A percentile compares a stretch with the other conserved stretches of the same genome.
Evolutionary conservation across 2,329 filamentous ascomycete species (phyloP).

Genomic region (Dothiorella sarmentorum): DNA sequence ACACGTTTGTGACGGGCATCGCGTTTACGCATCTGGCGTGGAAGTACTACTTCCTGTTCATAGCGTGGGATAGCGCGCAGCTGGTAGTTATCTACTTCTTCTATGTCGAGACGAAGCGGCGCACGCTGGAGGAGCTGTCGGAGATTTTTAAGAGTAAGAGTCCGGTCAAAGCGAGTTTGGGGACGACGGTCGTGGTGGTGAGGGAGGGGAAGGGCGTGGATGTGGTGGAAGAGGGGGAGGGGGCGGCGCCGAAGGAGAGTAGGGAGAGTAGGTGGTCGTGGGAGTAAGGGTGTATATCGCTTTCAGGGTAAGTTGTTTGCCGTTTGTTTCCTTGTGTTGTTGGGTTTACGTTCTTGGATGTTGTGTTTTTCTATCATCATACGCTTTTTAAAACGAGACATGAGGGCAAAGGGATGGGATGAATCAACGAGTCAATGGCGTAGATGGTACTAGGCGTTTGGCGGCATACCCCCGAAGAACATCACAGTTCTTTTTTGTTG

Average conservation of each 20-base stretch:
- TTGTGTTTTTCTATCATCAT: too few species aligned
- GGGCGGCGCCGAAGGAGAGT: neutral
- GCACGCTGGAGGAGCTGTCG: slow-evolving; percentile 46
- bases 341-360: too few species aligned
- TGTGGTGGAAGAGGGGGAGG: neutral
- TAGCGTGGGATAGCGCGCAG: slow-evolving; percentile 43
- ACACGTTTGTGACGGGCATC: slow-evolving; percentile 45
- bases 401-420: too few species aligned
- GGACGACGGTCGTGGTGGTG: slow-evolving; percentile 23
- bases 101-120: slow-evolving; percentile 37
- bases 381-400: too few species aligned
- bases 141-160: slow-evolving; percentile 41
- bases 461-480: too few species aligned
- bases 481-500: too few species aligned
- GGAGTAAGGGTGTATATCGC: too few species aligned
- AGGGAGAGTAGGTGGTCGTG: slow-evolving; percentile 6
- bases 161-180: slow-evolving; percentile 38
- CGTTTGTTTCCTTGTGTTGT: too few species aligned
- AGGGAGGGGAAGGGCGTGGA: neutral
- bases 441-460: too few species aligned
- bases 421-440: too few species aligned
- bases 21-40: slow-evolving; percentile 37
- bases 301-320: too few species aligned
- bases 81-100: slow-evolving; percentile 38
- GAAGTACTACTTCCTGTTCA: slow-evolving; percentile 42